A percentile compares a stretch with the other conserved stretches of the same genome.
These are phyloP conservation scores for Cicer judaicum DNA, from an alignment of 306 rosid species.

Conservation along the genomic window DNA sequence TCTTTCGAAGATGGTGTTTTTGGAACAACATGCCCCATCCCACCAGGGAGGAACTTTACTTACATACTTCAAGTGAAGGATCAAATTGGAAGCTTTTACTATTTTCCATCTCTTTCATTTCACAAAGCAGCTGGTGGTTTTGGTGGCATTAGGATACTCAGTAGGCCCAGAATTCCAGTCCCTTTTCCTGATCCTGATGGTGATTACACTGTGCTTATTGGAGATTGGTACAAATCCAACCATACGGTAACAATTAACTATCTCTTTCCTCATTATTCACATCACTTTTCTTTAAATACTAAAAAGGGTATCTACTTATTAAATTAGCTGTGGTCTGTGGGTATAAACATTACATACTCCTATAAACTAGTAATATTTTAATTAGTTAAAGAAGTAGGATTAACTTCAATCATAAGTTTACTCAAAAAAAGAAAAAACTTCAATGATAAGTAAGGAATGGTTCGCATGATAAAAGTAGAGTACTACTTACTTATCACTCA, in stretches of 20 bases:
- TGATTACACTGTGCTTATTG: slow-evolving; percentile 87
- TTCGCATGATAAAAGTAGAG: background rate
- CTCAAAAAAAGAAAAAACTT: too few species aligned
- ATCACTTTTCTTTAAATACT: too few species aligned
- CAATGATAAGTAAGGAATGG: background rate
- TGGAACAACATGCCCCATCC: slow-evolving; percentile 96
- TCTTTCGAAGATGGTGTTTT: slow-evolving; percentile 86
- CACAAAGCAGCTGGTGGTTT: slow-evolving; percentile 99
- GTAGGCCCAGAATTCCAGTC: slow-evolving; percentile 93
- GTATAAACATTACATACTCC: too few species aligned
- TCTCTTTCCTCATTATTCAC: background rate
- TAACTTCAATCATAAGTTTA: too few species aligned
- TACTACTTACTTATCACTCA: background rate
- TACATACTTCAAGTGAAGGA: slow-evolving; percentile 96
- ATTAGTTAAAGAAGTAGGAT: too few species aligned
- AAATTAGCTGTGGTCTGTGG: too few species aligned
- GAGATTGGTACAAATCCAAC: slow-evolving; percentile 91
- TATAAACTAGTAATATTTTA: too few species aligned
- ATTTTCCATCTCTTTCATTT: slow-evolving; percentile 90
- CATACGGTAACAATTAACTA: slow-evolving; percentile 67
- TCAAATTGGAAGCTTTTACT: slow-evolving; percentile 93
- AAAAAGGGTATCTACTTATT: too few species aligned
- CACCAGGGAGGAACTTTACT: slow-evolving; percentile 88
- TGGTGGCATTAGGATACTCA: slow-evolving; percentile 92
- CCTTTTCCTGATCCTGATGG: slow-evolving; percentile 91